A percentile compares a stretch with the other conserved stretches of the same genome.
phyloP scores from a whole-genome alignment of 257 asterid species.

The Anisodus tanguticus region DNA sequence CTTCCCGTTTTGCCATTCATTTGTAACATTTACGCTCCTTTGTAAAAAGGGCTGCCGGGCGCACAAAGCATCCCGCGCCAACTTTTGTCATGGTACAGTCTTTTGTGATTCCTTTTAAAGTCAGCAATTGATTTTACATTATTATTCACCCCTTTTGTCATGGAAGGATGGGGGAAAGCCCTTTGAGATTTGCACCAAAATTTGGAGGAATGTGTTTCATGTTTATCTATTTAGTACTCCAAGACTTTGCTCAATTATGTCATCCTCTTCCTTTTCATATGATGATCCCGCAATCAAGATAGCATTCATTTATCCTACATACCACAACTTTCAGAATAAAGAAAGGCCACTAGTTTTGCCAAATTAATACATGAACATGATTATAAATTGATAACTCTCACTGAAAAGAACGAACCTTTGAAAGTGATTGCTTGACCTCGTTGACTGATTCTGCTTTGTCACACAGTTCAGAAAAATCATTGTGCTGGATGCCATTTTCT shows the following conservation, averaged over 20 bases:
- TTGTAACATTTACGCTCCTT: not conserved
- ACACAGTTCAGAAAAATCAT: constrained; percentile 66
- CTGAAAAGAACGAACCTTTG: constrained; percentile 58
- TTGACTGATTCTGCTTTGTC: constrained; percentile 63
- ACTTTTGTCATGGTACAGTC: not conserved
- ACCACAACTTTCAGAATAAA: not conserved
- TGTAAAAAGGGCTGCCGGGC: not conserved
- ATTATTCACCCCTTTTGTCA: not conserved
- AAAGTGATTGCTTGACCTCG: constrained; percentile 75
- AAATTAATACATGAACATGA: constrained; percentile 10
- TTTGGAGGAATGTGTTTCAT: not conserved
- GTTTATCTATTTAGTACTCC: not conserved
- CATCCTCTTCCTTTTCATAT: not conserved
- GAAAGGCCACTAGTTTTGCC: not conserved
- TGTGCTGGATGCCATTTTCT: constrained; percentile 62
- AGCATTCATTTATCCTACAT: not conserved
- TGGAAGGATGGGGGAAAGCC: not conserved
- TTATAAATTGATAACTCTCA: not conserved
- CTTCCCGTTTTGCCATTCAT: not conserved
- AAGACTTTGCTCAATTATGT: not conserved
- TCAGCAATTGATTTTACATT: not conserved
- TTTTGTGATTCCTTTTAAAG: not conserved
- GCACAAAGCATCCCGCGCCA: not conserved
- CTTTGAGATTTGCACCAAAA: constrained; percentile 3
- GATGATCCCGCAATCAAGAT: not conserved